Conservation (phyloP, 768 basidiomycete genomes). For the Lactifluus volemus region DNA sequence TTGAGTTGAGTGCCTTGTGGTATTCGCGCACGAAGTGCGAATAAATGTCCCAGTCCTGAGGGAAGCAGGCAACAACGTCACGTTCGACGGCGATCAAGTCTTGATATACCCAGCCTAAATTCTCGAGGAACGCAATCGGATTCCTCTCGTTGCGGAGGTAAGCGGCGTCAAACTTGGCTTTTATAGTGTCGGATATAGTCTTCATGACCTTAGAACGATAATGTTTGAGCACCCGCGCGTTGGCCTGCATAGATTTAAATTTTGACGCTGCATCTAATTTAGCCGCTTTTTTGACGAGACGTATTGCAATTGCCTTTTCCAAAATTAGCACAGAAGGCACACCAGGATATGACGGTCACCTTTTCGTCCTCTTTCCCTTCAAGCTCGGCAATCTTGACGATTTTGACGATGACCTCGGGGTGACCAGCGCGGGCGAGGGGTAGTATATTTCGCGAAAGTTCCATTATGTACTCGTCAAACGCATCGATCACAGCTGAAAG, state of each 20-base stretch:
- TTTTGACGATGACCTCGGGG: conserved; percentile 79
- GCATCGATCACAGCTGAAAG: conserved; percentile 69
- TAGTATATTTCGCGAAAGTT: conserved; percentile 68
- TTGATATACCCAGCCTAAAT: conserved; percentile 85
- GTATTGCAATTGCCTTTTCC: conserved; percentile 79
- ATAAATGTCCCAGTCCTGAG: conserved; percentile 85
- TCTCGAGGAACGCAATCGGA: conserved; percentile 65
- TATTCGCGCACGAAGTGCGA: conserved; percentile 78
- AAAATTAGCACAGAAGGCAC: conserved; percentile 11
- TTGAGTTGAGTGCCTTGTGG: conserved; percentile 74
- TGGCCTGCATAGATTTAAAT: conserved; percentile 88
- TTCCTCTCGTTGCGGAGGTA: conserved; percentile 55
- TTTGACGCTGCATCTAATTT: conserved; percentile 89
- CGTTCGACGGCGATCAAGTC: conserved; percentile 90
- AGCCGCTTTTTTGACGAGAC: conserved; percentile 89
- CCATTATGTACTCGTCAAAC: conserved; percentile 81
- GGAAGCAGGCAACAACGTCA: conserved; percentile 87
- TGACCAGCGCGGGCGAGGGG: conserved; percentile 72
- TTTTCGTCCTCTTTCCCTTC: conserved; percentile 95
- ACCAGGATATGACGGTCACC: conserved; percentile 32
- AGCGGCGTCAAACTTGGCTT: conserved; percentile 57
- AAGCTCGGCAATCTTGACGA: conserved; percentile 89
- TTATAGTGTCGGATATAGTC: conserved; percentile 70
- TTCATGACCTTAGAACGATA: conserved; percentile 87
- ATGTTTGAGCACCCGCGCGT: conserved; percentile 89